phyloP scores from a whole-genome alignment of 805 yeast genomes.

The Candida pseudofarinosa region DNA sequence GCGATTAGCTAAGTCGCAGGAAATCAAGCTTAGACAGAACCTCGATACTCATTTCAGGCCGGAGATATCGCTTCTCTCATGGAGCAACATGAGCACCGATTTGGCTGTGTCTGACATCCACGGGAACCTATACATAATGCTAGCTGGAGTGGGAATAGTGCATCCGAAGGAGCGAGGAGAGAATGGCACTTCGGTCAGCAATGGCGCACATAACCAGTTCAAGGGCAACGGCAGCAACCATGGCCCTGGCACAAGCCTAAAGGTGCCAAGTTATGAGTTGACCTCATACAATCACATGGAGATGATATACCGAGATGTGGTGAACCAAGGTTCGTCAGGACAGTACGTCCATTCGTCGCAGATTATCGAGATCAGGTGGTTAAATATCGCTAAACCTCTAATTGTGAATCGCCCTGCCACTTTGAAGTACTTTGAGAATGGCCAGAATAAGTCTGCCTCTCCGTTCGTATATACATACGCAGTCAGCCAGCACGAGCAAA shows the following conservation, averaged over 20 bases:
- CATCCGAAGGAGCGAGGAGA: slow-evolving; percentile 19
- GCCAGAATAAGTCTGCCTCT: slow-evolving; percentile 5
- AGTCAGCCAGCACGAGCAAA: slow-evolving; percentile 54
- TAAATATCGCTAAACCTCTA: slow-evolving; percentile 65
- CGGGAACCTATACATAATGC: slow-evolving; percentile 51
- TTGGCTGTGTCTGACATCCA: slow-evolving; percentile 70
- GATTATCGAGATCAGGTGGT: slow-evolving; percentile 61
- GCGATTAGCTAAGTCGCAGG: slow-evolving; percentile 64
- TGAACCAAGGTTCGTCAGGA: slow-evolving; percentile 9
- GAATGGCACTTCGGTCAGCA: slow-evolving; percentile 5
- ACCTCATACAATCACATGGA: slow-evolving; percentile 45
- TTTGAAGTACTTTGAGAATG: slow-evolving; percentile 15
- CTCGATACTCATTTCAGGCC: slow-evolving; percentile 24
- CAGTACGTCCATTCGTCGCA: slow-evolving; percentile 13
- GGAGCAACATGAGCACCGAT: slow-evolving; percentile 80
- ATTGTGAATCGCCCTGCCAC: slow-evolving; percentile 58
- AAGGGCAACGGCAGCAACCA: neutral
- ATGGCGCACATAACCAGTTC: slow-evolving; percentile 7
- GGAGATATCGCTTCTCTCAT: slow-evolving; percentile 47
- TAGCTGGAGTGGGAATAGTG: slow-evolving; percentile 40
- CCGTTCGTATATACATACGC: slow-evolving; percentile 45
- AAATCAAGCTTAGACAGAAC: slow-evolving; percentile 19
- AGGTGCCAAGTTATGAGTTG: slow-evolving; percentile 37
- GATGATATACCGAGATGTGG: slow-evolving; percentile 43
- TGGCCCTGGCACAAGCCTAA: neutral